These are phyloP conservation scores for Lichtheimia ornata DNA, from an alignment of 371 early-diverging fungal species.

Conservation along the genomic window DNA sequence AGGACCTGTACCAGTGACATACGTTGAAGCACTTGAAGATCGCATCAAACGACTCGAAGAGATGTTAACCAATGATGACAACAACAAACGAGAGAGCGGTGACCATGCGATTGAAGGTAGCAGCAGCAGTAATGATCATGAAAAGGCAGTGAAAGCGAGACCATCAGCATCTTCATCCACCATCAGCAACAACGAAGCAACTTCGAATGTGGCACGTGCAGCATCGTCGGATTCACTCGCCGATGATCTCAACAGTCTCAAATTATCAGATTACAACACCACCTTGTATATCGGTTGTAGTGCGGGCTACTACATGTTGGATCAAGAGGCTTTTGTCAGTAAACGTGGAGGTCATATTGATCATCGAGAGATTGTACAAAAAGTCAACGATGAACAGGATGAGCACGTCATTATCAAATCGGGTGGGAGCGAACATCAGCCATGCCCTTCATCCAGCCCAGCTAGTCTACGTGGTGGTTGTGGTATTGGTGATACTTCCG, in stretches of 20 bases:
- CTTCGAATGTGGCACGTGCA: not conserved
- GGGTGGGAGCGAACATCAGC: slow-evolving; percentile 8
- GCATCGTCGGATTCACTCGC: not conserved
- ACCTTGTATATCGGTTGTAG: slow-evolving; percentile 43
- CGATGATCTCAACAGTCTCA: not conserved
- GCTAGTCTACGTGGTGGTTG: too few species aligned
- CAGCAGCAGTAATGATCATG: not conserved
- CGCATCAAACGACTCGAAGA: slow-evolving; percentile 33
- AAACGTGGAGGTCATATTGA: not conserved
- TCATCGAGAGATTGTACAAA: slow-evolving; percentile 25
- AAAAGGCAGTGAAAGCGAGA: too few species aligned
- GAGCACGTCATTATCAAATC: slow-evolving; percentile 44
- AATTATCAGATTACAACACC: slow-evolving; percentile 36
- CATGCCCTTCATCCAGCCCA: not conserved
- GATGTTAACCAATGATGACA: slow-evolving; percentile 10
- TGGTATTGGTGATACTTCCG: not conserved
- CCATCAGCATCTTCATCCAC: not conserved
- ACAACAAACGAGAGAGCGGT: slow-evolving; percentile 4
- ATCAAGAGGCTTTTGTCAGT: slow-evolving; percentile 4
- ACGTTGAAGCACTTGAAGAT: slow-evolving; percentile 32
- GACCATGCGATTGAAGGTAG: not conserved
- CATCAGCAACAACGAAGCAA: not conserved
- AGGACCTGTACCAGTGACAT: slow-evolving; percentile 28
- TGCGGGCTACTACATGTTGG: slow-evolving; percentile 33
- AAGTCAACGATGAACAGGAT: slow-evolving; percentile 35